These are phyloP conservation scores for Venustampulla echinocandica DNA, from an alignment of 495 filamentous ascomycete species.

Conservation along the genomic window DNA sequence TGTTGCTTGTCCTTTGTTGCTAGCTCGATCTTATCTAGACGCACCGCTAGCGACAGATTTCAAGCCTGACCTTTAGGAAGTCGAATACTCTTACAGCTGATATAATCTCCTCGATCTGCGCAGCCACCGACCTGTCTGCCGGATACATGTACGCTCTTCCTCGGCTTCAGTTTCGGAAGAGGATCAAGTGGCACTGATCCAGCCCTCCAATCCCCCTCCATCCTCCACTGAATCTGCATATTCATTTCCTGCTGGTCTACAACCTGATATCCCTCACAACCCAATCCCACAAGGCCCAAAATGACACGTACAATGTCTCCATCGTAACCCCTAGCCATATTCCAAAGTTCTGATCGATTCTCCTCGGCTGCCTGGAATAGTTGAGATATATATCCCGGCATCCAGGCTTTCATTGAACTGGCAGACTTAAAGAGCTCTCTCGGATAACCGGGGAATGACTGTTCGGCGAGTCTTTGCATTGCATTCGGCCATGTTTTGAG, in stretches of 20 bases:
- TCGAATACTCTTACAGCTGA: neutral
- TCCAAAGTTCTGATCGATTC: neutral
- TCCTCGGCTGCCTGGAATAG: constrained; percentile 1
- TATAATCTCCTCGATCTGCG: neutral
- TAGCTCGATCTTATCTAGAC: neutral
- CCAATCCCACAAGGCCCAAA: constrained; percentile 18
- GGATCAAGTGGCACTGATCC: constrained; percentile 3
- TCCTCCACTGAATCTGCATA: constrained; percentile 12
- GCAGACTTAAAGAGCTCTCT: neutral
- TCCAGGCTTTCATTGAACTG: constrained; percentile 1
- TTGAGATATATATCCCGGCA: neutral
- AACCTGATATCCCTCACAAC: constrained; percentile 15
- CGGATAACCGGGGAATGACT: neutral
- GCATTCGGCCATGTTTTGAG: neutral
- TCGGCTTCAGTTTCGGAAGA: neutral
- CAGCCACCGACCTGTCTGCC: too few relatives aligned
- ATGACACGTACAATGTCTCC: constrained; percentile 5
- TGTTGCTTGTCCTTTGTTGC: too few relatives aligned
- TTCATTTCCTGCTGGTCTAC: constrained; percentile 2
- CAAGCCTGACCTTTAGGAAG: neutral
- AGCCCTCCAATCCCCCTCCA: constrained; percentile 10
- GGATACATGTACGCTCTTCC: neutral
- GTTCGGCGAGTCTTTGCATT: neutral
- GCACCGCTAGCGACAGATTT: neutral
- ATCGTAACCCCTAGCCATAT: neutral